phyloP scores from a whole-genome alignment of 78 protist genomes.

The Andalucia godoyi region DNA sequence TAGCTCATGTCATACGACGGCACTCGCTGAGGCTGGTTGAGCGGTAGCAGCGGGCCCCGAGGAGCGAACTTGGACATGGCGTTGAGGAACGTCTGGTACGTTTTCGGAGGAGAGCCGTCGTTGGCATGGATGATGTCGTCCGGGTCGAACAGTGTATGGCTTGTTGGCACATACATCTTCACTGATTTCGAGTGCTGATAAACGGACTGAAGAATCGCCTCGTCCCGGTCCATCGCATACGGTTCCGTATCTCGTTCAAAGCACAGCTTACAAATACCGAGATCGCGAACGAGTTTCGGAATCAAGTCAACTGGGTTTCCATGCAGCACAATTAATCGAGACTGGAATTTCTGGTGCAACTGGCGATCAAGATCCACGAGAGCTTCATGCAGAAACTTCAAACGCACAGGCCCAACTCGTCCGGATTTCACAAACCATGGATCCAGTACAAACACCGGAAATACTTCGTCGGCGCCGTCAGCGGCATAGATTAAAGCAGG shows the following conservation, averaged over 20 bases:
- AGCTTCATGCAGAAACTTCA: slow-evolving; percentile 6
- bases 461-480: background rate
- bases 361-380: slow-evolving; percentile 4
- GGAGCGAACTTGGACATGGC: background rate
- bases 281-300: background rate
- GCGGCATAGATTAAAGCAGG: background rate
- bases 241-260: background rate
- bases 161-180: too few species aligned
- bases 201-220: background rate
- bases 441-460: background rate
- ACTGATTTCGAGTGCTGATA: background rate
- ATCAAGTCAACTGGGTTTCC: slow-evolving; percentile 3
- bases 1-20: background rate
- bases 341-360: background rate
- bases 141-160: too few species aligned
- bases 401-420: background rate
- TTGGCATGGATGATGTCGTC: background rate
- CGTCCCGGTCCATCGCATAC: background rate
- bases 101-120: background rate
- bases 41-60: too few species aligned
- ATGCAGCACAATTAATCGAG: slow-evolving; percentile 17
- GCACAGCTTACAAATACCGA: background rate
- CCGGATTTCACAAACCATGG: background rate
- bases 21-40: too few species aligned
- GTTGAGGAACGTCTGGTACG: background rate